Base-by-base conservation (phyloP, 768 basidiomycete genomes). In the Austroboletus eburneus region DNA sequence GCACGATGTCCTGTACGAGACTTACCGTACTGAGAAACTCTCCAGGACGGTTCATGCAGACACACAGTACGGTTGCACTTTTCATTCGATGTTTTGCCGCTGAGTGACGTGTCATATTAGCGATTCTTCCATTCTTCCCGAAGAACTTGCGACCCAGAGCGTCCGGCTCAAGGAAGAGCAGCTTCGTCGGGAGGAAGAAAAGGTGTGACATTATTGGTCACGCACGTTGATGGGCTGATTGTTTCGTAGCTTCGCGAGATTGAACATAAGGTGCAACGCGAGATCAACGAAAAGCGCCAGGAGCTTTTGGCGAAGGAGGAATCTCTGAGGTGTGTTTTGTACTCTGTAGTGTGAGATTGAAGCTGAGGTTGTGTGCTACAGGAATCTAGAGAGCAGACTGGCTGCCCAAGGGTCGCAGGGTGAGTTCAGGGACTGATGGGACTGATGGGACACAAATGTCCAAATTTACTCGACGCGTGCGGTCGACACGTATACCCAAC, bases 121-220 rank as follows among this genome's bases (percentile, higher is more conserved):
- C 53, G 89, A 93, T 55, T 84, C 87, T 38, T 93, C 91, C 13
- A 90, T 98, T 57, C 78, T 91, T 17, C 94, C 96, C 1, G 94
- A 97, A 68, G 96, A 98, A 62, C 81, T 99, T 56, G 96, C 96
- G 16, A 92, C 85, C 43, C 96, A 98, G 70, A 91, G 87, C 50
- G 93, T 97, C 38, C 87, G 95, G 46, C 84, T 98, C 73, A 98
- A 98, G 74, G 96, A 98, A 72, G 96, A 99, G 66, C 96, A 98
- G 66, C 84, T 99, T 48, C 85, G 94, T 57, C 75, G 89, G 50
- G 96, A 99, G 67, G 93, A 96, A 73, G 92, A 96, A 75, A 95
- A 95, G 77, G 86, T 88, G 30, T 12, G 66, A 45, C 9, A 2
- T 23, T 42, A 13, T 35, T 16, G 10, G 27, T 27, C 18, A 30